Percentiles rank a stretch among this genome's conserved stretches.
Evolutionary conservation across 805 yeast genomes (phyloP).

Genomic region (Ogataea henricii): DNA sequence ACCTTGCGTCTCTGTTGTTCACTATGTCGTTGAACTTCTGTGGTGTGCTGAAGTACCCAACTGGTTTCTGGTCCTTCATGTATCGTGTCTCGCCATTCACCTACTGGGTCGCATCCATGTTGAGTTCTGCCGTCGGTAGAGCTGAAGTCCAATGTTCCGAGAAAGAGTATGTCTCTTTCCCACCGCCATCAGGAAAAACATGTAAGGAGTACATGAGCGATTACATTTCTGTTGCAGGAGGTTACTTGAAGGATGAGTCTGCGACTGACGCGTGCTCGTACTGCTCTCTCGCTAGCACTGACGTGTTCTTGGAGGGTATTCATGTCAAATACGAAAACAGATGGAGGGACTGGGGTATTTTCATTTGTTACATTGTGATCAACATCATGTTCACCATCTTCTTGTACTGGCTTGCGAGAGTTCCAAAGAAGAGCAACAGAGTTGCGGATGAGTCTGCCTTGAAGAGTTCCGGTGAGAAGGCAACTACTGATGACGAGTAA

Average conservation of each 20-base stretch:
- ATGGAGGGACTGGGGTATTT: slow-evolving; percentile 67
- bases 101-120: slow-evolving; percentile 58
- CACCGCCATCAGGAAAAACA: slow-evolving; percentile 55
- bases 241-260: slow-evolving; percentile 44
- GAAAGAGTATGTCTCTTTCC: slow-evolving; percentile 48
- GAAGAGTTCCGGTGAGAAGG: slow-evolving; percentile 14
- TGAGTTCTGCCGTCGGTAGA: slow-evolving; percentile 58
- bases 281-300: slow-evolving; percentile 61
- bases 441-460: slow-evolving; percentile 28
- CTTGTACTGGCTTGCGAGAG: slow-evolving; percentile 64
- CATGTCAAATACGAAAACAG: slow-evolving; percentile 47
- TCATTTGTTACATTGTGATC: slow-evolving; percentile 49
- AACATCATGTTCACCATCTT: slow-evolving; percentile 37
- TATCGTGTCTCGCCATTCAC: slow-evolving; percentile 73
- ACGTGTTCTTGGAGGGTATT: slow-evolving; percentile 54
- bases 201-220: slow-evolving; percentile 56
- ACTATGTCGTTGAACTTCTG: slow-evolving; percentile 69
- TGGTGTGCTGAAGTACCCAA: slow-evolving; percentile 68
- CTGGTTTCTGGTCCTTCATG: slow-evolving; percentile 80
- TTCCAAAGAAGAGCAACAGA: slow-evolving; percentile 59
- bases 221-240: slow-evolving; percentile 44
- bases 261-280: slow-evolving; percentile 58
- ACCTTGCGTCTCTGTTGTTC: slow-evolving; percentile 55
- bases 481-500: neutral
- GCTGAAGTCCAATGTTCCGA: slow-evolving; percentile 47